Evolutionary conservation across 2,329 filamentous ascomycete genomes (phyloP), one percentile per base, ranked within the genome.

Genomic region (Beauveria sp.): DNA sequence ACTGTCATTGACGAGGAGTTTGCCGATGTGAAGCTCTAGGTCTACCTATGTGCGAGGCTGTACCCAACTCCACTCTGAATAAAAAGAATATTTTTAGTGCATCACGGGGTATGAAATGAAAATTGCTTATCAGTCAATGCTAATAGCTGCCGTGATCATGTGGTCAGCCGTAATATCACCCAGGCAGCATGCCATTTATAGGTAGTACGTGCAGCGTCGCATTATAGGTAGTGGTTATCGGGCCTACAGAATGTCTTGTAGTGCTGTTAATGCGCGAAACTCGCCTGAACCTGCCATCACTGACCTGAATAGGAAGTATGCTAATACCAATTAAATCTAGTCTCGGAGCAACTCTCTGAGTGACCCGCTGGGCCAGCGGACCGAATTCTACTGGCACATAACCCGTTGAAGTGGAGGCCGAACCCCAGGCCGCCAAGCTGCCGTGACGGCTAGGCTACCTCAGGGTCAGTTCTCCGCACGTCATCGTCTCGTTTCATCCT

Each of bases 1-100:
- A 65, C 65, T 14, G 64, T 63, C 10, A 31, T 66, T 24, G 66
- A 67, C 22, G 63, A 64, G 10, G 66, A 67, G 62, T 66, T 61
- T 59, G 38, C 54, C 3, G 65, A 65, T 60, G 42, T 54, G 26
- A 61, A 61, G 49, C 58, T 61, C 24, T 61, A 49, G 28, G 14
- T 48, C 12, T 10, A n/a, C 5, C 14, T 28, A 43, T 20, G 42
- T 20, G n/a, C 9, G n/a, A 20, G 3, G 42, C 8, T 43, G 34
- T 16, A 38, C 14, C 12, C 46, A 34, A 52, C 18, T 10, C 28
- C 28, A 38, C 49, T 52, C 28, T 38, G 5, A 52, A 38, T n/a
- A 38, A n/a, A 16, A 7, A 6, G 12, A 14, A 8, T 49, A 20
- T n/a, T 48, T 2, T 6, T 31, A 12, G 34, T 26, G 14, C 22